Conservation (phyloP, 1,139 yeast genomes). For the Kodamaea sp. region DNA sequence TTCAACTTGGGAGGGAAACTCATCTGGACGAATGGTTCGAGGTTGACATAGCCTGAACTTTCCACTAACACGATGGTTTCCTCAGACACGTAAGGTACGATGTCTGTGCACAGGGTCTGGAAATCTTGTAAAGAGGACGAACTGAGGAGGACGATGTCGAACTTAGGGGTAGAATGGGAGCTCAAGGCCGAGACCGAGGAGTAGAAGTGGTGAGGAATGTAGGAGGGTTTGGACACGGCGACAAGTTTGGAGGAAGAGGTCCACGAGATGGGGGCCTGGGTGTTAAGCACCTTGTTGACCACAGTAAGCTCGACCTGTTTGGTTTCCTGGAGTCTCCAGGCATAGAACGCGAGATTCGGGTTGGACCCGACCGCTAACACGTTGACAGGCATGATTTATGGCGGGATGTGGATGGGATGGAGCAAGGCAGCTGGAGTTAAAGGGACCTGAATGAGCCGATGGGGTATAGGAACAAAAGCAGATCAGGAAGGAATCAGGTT, state of each 20-base stretch:
- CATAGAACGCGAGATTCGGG: conserved; percentile 52
- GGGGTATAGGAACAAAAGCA: too few relatives aligned
- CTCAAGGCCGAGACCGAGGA: conserved; percentile 21
- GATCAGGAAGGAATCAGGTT: too few relatives aligned
- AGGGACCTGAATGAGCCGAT: too few relatives aligned
- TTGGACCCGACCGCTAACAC: conserved; percentile 41
- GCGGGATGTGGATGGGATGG: too few relatives aligned
- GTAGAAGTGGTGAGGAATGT: conserved; percentile 25
- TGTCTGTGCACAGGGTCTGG: conserved; percentile 30
- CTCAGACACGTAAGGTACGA: conserved; percentile 29
- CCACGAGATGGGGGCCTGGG: conserved; percentile 9
- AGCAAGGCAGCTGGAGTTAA: too few relatives aligned
- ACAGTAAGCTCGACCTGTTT: conserved; percentile 38
- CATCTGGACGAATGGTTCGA: conserved; percentile 64
- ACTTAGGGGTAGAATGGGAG: conserved; percentile 19
- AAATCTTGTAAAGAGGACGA: conserved; percentile 46
- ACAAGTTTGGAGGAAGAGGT: conserved; percentile 6
- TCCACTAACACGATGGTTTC: conserved; percentile 60
- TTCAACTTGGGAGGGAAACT: conserved; percentile 32
- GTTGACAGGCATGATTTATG: conserved; percentile 2
- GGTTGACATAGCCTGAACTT: conserved; percentile 67
- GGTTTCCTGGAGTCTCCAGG: conserved; percentile 48
- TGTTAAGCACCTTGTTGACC: conserved; percentile 20
- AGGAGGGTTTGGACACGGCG: conserved; percentile 10
- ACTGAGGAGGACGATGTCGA: conserved; percentile 39